Base-by-base conservation (phyloP, 1,139 yeast genomes). In the Lodderomyces elongisporus region DNA sequence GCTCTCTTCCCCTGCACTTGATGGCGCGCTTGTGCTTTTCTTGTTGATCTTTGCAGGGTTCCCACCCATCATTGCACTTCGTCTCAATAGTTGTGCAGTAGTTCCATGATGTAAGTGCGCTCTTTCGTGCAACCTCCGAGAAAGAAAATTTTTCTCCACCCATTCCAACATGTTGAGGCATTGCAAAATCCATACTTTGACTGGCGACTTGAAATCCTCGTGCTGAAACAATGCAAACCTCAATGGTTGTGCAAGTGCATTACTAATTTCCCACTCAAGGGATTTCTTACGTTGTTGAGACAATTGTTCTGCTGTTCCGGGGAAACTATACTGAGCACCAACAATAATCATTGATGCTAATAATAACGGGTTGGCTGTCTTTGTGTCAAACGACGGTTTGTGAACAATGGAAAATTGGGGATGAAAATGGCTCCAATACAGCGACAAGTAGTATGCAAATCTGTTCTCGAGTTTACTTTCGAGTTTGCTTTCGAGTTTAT, bases 101-200 rank as follows among this genome's bases (percentile, higher is more conserved):
- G 88, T 74, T 1, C 88, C 91, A 49, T 83, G 88, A 48, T 84
- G 91, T 8, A 84, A 61, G 48, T 78, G 84, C 0, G 85, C 85
- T 30, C 94, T 54, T 51, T 83, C 93, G 49, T 84, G 93, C 46
- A 80, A 57, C 24, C 61, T 60, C 41, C 85, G 59, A 41, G 71
- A 60, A 31, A 79, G 57, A 45, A 79, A 73, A 32, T 79, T 69
- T 51, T 83, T 80, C 47, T 85, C 94, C 46, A 71, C 77, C 49
- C 74, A 70, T 49, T 82, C 89, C 23, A 83, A 54, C 35, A 83
- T 49, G 34, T 79, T 59, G 32, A 83, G 59, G 31, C 82, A 66
- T 48, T 82, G 91, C 30, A 82, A 62, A 2, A 82, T 71, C 82
- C 87, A 81, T 5, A 79, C 60, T 39, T 69, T 63, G 1, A 81